Base-by-base conservation (phyloP, 2,329 filamentous ascomycete genomes). In the Apiospora phragmitis region DNA sequence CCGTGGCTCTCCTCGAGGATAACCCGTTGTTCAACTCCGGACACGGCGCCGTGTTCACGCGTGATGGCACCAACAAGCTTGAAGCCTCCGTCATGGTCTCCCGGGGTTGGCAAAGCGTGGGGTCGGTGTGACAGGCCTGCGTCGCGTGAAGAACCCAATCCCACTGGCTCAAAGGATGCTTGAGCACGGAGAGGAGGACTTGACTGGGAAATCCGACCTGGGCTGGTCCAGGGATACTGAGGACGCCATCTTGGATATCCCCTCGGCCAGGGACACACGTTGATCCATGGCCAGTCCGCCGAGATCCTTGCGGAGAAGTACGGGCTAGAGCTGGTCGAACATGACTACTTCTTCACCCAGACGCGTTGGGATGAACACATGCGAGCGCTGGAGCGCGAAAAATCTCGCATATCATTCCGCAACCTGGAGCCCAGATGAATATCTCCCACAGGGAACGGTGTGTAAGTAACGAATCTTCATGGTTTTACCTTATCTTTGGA, bases 71-170 rank as follows among this genome's bases (percentile, higher is more conserved):
- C 73, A 94, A 95, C 79, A 93, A 97, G 83, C 90, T 97, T 72
- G 94, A 97, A 82, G 93, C 93, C 1, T 93, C 90, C 11, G 89
- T 97, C 68, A 97, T 97, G 94, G 92, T 97, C 0, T 93, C 92
- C 1, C 87, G 86, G 92, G 91, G 0, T 14, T 9, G n/a, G 87
- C 89, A 51, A 97, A 97, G 84, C 89, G 93, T 45, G 94, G 91
- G 21, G 92, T 93, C 0, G 93, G 93, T 3, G 90, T 94, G 7
- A 93, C 93, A 83, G 89, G 93, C 3, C 80, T 97, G 18, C 87
- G 86, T 7, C 89, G 86, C 55, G 92, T 96, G n/a, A 91, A 91
- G 74, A 94, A 97, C 78, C 94, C 94, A 0, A 91, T 97, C 72
- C 83, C 89, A 67, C 85, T 97, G 1, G 94, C 94, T 0, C 86